These are phyloP conservation scores for Ricinus communis DNA, from an alignment of 345 rosid species.

Conservation along the genomic window DNA sequence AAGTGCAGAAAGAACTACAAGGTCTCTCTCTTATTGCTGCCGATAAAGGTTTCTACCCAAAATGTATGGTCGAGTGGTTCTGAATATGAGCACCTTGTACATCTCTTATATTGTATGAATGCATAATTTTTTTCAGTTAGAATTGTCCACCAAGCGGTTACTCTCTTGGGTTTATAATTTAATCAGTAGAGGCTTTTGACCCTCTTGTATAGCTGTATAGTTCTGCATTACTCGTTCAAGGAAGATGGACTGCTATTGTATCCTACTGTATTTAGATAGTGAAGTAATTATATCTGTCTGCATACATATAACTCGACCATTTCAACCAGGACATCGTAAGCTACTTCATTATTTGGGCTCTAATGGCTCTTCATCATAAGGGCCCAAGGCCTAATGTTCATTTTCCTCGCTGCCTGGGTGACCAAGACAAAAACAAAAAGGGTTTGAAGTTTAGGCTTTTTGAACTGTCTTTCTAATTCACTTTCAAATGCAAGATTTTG, in stretches of 20 bases:
- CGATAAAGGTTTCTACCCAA: constrained; percentile 67
- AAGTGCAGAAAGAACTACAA: constrained; percentile 83
- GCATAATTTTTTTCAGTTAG: no score
- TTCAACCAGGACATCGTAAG: no score
- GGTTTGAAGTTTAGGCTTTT: no score
- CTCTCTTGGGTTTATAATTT: no score
- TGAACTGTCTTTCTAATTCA: no score
- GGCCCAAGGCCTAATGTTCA: neutral
- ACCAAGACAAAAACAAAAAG: no score
- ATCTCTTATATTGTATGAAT: neutral
- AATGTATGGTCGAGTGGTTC: constrained; percentile 89
- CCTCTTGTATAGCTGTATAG: neutral
- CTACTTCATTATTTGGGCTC: no score
- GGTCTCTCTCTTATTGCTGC: constrained; percentile 61
- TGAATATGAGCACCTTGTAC: constrained; percentile 25
- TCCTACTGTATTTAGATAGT: neutral
- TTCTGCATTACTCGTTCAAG: neutral
- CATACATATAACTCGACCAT: no score
- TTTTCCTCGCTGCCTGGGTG: no score
- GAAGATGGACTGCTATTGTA: neutral
- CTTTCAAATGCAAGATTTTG: no score
- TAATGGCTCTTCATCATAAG: no score
- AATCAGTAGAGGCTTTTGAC: neutral
- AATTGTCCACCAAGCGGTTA: no score
- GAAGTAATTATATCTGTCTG: neutral